phyloP scores from a whole-genome alignment of 2,329 filamentous ascomycete species.

The Fusarium sp. region DNA sequence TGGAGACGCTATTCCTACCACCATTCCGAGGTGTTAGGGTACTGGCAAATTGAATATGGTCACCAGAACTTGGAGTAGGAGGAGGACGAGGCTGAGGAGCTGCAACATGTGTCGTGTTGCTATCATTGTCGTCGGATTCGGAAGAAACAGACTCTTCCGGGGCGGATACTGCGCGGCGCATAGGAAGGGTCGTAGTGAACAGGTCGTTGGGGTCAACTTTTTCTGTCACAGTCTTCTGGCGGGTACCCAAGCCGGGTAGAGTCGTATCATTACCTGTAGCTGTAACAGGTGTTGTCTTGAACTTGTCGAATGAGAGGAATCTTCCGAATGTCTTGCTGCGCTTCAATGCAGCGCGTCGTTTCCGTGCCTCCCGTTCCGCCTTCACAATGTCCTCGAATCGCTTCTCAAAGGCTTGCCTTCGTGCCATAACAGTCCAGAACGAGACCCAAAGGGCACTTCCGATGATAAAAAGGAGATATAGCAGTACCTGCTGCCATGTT shows the following conservation, averaged over 20 bases:
- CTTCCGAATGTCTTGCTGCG: constrained; percentile 32
- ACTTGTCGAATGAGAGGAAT: constrained; percentile 43
- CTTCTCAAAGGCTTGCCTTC: constrained; percentile 73
- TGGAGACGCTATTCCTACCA: constrained; percentile 31
- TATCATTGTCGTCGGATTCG: constrained; percentile 41
- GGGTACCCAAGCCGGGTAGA: constrained; percentile 39
- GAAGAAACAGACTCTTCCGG: constrained; percentile 36
- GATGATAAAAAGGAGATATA: constrained; percentile 76
- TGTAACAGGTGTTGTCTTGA: constrained; percentile 36
- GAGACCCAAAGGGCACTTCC: constrained; percentile 79
- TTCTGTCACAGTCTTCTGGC: constrained; percentile 31
- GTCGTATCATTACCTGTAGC: constrained; percentile 1
- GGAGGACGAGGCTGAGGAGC: constrained; percentile 28
- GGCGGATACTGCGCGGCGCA: constrained; percentile 40
- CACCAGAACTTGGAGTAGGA: constrained; percentile 21
- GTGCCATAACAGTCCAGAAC: constrained; percentile 72
- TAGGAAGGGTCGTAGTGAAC: constrained; percentile 18
- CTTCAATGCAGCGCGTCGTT: constrained; percentile 37
- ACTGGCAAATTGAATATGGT: constrained; percentile 43
- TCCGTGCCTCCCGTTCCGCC: constrained; percentile 54
- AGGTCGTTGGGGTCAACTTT: constrained; percentile 24
- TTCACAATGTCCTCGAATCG: constrained; percentile 69
- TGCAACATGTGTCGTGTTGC: constrained; percentile 44
- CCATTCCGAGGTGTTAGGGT: constrained; percentile 19
- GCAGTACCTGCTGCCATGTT: constrained; percentile 76